Percentiles rank a stretch among this genome's conserved stretches.
phyloP scores from a whole-genome alignment of 163 green algal genomes.

The Scenedesmus sp. region DNA sequence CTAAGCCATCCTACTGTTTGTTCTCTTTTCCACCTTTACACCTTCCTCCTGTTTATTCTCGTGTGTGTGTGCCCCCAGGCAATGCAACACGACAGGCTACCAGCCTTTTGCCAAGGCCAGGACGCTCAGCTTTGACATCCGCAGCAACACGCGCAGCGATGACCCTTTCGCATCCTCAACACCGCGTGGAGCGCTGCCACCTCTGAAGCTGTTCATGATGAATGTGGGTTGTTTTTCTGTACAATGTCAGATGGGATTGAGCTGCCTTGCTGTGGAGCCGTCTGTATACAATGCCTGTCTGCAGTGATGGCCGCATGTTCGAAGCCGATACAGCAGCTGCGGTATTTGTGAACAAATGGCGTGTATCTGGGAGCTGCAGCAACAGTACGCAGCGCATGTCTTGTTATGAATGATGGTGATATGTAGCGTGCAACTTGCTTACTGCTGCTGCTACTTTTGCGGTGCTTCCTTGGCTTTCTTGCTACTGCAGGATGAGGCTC shows the following conservation, averaged over 20 bases:
- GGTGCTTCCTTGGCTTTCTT: background rate
- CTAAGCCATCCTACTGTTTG: no score
- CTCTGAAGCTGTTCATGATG: conserved; percentile 37
- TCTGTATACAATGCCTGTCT: no score
- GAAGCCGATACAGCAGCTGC: no score
- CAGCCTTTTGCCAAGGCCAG: conserved; percentile 23
- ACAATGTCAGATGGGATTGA: background rate
- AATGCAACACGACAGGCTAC: conserved; percentile 3
- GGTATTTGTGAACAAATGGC: no score
- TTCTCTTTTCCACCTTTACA: background rate
- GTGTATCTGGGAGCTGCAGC: no score
- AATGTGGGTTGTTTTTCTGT: background rate
- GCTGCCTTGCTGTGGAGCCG: no score
- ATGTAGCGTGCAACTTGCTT: background rate
- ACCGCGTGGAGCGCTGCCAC: background rate
- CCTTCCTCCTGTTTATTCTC: no score
- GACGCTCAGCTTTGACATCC: background rate
- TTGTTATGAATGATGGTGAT: no score
- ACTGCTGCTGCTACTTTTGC: background rate
- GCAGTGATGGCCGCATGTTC: no score
- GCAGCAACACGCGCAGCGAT: background rate
- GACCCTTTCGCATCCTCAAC: conserved; percentile 30
- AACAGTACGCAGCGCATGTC: no score
- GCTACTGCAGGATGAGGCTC: conserved; percentile 18
- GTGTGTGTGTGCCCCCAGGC: background rate